Base-by-base conservation (phyloP, 139 green algal species). In the Raphidocelis subcapitata region DNA sequence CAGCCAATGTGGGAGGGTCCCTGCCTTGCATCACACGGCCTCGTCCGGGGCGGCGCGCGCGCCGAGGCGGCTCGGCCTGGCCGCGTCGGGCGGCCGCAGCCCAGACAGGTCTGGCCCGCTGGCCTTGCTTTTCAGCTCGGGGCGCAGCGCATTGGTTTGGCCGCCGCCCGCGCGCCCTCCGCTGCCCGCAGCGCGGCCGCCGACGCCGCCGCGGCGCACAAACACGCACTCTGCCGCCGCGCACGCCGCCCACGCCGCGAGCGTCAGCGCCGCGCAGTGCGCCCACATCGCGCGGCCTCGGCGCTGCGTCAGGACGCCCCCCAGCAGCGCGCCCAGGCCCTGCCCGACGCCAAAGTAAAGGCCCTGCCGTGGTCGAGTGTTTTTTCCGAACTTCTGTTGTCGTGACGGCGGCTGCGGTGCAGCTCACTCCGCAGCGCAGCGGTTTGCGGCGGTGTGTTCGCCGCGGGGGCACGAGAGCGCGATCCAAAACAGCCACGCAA, bases 271-370 rank as follows among this genome's bases (percentile, higher is more conserved):
- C 0, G 76, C 47, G 2, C 68, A 61, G 28, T 41, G 28, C 1
- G 73, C 60, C 60, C 81, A 86, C 77, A 84, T 83, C 20, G 36
- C 49, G 69, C 82, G 81, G 51, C 73, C 79, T 31, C 74, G 73
- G 2, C 28, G 54, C 2, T 65, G 46, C 29, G 64, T 77, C n/a
- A 84, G 35, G 16, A 69, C 41, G 32, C 81, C 81, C 2, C 73
- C 81, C 20, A 80, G 46, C 35, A 86, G 62, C 0, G 73, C 65
- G 0, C 81, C 81, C 2, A 81, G 60, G 3, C 81, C 81, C 28
- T 80, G 76, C 2, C 81, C 81, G 0, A 79, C 23, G 3, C 81
- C 81, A 33, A 83, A 82, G 61, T 84, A 86, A 0, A 83, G 67
- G 0, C 60, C 59, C 33, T 79, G 72, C 79, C 0, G 69, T 49